Evolutionary conservation across 1,284 basidiomycete genomes (phyloP), one percentile per base, ranked within the genome.

Genomic region (Ustilago loliicola): DNA sequence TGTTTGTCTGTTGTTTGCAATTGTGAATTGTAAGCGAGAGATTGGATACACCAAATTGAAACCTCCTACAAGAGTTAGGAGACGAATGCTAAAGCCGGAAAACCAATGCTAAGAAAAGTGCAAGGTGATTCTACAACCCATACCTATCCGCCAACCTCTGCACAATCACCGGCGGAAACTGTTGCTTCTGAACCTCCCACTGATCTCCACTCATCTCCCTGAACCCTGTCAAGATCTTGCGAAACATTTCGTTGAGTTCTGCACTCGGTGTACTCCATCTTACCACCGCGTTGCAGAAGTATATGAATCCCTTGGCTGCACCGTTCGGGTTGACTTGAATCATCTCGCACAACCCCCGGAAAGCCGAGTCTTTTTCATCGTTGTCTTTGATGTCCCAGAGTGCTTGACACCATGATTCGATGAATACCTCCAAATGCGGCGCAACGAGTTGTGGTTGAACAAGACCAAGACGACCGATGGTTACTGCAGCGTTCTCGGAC

Each of bases 321-420:
- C 83, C 83, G 50, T 85, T 91, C 13, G 96, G 96, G 86, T 98
- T 98, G 57, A 91, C 91, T 87, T 96, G 93, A 77, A 99, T 95
- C 71, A 98, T 92, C 62, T 94, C 94, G 88, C 97, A 99, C 82
- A 99, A 91, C 2, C 97, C 97, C 67, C 95, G 90, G 91, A 99
- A 99, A 6, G 97, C 97, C n/a, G 95, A 97, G 85, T 98, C 97
- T 88, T 99, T 99, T 89, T 99, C 97, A 81, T 99, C 96, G 85
- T 99, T 99, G 86, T 99, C 97, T 81, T 97, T 93, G 87, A 99
- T 99, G 87, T 99, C 97, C 88, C 96, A 96, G 66, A 99, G 88
- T 9, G 96, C 95, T 81, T 95, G 93, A 87, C 96, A 98, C 97
- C 97, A 99, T 11, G 93, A 92, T 86, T 95, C 93, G 10, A 95